Conservation (phyloP, 129 eudicot genomes). For the Chrysanthemum seticuspe region DNA sequence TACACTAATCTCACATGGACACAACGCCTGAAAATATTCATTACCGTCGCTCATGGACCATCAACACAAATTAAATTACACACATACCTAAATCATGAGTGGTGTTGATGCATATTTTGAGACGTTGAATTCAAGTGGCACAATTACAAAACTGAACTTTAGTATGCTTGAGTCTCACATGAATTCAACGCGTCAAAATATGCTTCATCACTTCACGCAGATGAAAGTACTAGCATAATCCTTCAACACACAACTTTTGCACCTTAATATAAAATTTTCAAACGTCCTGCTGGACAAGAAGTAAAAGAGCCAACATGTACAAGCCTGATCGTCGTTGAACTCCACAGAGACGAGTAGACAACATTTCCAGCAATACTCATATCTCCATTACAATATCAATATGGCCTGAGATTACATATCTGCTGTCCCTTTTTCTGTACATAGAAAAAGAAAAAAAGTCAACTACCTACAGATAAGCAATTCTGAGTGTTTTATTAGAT, state of each 20-base stretch:
- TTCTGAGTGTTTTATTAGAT: too few relatives aligned
- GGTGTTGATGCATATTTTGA: not conserved
- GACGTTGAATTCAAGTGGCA: not conserved
- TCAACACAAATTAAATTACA: not conserved
- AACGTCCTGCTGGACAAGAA: not conserved
- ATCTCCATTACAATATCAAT: too few relatives aligned
- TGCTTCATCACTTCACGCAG: not conserved
- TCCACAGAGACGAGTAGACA: too few relatives aligned
- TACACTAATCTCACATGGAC: not conserved
- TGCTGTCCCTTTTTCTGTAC: too few relatives aligned
- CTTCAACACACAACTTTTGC: not conserved
- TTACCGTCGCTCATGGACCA: not conserved
- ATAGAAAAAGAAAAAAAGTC: too few relatives aligned
- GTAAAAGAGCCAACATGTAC: not conserved
- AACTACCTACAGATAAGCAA: too few relatives aligned
- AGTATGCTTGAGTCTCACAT: not conserved
- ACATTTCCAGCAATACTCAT: too few relatives aligned
- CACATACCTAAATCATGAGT: not conserved
- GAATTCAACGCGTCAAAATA: not conserved
- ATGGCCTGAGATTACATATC: too few relatives aligned
- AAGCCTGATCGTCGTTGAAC: too few relatives aligned
- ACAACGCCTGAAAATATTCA: not conserved
- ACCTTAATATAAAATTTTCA: not conserved
- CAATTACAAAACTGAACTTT: not conserved
- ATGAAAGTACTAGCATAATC: not conserved